Evolutionary conservation across 257 asterid genomes (phyloP).

Genomic region (Jacaranda copaia): DNA sequence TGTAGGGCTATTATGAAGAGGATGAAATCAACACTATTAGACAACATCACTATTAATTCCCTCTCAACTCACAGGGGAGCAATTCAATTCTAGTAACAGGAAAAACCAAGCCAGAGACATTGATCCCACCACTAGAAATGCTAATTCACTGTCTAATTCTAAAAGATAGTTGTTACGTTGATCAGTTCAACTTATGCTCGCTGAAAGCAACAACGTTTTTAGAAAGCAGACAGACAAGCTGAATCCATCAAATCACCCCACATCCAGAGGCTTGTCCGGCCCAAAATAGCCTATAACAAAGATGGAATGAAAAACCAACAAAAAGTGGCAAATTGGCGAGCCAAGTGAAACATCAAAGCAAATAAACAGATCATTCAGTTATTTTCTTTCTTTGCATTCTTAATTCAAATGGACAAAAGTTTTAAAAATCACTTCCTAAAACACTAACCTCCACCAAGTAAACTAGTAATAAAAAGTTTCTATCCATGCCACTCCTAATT

Average conservation of each 20-base stretch:
- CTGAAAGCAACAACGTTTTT: not conserved
- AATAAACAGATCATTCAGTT: not conserved
- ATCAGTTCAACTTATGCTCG: not conserved
- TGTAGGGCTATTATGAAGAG: not conserved
- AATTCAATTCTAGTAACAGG: not conserved
- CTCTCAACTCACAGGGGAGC: not conserved
- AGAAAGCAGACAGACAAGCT: not conserved
- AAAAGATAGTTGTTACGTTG: not conserved
- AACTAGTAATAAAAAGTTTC: too few relatives aligned
- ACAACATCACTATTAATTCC: not conserved
- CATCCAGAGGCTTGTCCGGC: not conserved
- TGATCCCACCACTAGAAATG: not conserved
- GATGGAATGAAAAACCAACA: constrained; percentile 1
- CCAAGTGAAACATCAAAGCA: not conserved
- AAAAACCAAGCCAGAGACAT: too few relatives aligned
- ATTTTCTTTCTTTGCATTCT: not conserved
- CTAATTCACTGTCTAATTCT: constrained; percentile 2
- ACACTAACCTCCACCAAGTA: too few relatives aligned
- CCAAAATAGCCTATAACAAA: not conserved
- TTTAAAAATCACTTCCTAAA: too few relatives aligned
- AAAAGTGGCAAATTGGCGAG: not conserved
- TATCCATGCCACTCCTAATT: too few relatives aligned
- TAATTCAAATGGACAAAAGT: not conserved
- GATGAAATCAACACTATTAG: not conserved
- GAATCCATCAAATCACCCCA: constrained; percentile 1